A percentile compares a stretch with the other conserved stretches of the same genome.
phyloP scores from a whole-genome alignment of 1,284 basidiomycete species.

The Ceratobasidium sp. region DNA sequence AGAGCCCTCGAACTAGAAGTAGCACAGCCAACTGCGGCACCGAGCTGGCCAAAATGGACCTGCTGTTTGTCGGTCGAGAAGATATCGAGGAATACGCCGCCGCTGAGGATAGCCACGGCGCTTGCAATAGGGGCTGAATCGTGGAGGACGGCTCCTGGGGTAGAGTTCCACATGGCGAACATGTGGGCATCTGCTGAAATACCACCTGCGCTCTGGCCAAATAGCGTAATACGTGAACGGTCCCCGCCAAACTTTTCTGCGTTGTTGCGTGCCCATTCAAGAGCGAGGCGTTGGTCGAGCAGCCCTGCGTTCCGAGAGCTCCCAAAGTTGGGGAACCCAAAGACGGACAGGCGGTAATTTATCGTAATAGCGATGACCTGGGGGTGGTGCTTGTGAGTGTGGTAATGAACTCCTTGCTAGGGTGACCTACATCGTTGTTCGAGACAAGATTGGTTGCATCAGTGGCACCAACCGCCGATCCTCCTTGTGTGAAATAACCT shows the following conservation, averaged over 20 bases:
- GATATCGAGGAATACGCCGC: constrained; percentile 17
- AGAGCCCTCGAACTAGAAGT: constrained; percentile 7
- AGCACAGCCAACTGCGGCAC: not conserved
- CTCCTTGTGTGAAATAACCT: constrained; percentile 15
- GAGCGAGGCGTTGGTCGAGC: constrained; percentile 57
- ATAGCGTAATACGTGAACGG: constrained; percentile 61
- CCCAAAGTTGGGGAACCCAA: constrained; percentile 5
- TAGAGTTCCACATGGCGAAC: constrained; percentile 9
- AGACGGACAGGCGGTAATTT: constrained; percentile 8
- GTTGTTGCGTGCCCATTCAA: constrained; percentile 56
- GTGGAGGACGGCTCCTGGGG: not conserved
- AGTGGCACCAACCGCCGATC: constrained; percentile 13
- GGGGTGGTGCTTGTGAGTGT: not conserved
- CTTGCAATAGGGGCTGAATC: not conserved
- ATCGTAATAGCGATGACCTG: not conserved
- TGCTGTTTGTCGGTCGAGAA: constrained; percentile 11
- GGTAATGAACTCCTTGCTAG: too few relatives aligned
- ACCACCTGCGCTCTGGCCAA: constrained; percentile 66
- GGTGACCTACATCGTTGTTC: not conserved
- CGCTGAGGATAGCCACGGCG: not conserved
- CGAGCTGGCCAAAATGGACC: constrained; percentile 6
- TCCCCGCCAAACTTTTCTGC: constrained; percentile 63
- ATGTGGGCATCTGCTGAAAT: constrained; percentile 9
- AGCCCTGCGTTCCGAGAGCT: constrained; percentile 55
- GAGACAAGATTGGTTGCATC: constrained; percentile 13